Conservation (phyloP, 106 monocot species). For the Dioscorea zingiberensis region DNA sequence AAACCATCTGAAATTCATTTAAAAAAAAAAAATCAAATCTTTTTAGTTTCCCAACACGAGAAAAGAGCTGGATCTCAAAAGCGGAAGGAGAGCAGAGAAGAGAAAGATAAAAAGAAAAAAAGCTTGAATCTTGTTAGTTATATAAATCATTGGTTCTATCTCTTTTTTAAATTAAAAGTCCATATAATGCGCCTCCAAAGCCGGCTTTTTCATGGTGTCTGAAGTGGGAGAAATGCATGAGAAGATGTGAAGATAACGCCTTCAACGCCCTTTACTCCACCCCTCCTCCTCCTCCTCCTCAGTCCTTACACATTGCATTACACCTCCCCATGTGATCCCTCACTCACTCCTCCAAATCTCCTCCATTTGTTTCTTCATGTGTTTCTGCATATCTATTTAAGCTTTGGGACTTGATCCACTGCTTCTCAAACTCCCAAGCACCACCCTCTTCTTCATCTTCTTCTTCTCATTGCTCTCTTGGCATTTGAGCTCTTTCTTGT, state of each 20-base stretch:
- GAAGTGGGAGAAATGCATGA: constrained; percentile 4
- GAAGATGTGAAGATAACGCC: constrained; percentile 9
- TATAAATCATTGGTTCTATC: too few species aligned
- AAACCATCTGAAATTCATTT: too few species aligned
- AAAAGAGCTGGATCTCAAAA: not conserved
- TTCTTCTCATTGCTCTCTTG: not conserved
- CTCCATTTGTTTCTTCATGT: not conserved
- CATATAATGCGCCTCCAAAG: not conserved
- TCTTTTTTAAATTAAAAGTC: not conserved
- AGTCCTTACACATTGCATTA: not conserved
- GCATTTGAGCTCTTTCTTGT: not conserved
- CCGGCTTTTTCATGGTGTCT: constrained; percentile 8
- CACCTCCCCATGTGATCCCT: not conserved
- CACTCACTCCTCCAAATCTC: too few species aligned
- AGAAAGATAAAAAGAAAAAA: not conserved
- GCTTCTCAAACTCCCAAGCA: not conserved
- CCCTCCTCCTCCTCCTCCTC: not conserved
- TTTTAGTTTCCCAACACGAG: not conserved
- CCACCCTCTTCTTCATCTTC: not conserved
- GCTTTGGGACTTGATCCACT: not conserved
- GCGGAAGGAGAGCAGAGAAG: not conserved
- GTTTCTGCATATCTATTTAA: not conserved
- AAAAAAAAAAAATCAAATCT: not conserved
- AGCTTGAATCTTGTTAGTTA: too few species aligned
- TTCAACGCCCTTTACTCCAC: not conserved